Evolutionary conservation across 192 early-diverging fungal species (phyloP).

Genomic region (Geranomyces variabilis): DNA sequence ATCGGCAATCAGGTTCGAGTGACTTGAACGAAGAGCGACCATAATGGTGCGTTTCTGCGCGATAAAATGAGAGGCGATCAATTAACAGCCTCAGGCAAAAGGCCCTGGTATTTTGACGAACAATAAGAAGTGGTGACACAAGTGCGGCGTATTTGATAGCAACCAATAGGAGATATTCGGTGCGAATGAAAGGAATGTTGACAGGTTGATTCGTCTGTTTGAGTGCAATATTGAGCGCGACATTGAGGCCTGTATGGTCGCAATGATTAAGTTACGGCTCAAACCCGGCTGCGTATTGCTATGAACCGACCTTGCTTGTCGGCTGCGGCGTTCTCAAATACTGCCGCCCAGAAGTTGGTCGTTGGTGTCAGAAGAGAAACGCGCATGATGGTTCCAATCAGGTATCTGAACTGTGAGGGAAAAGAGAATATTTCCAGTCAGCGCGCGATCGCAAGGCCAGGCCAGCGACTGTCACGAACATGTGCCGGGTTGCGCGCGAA

Average conservation of each 20-base stretch:
- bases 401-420: constrained; percentile 1
- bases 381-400: constrained; percentile 12
- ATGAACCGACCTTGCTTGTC: background rate
- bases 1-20: background rate
- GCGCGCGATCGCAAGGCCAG: background rate
- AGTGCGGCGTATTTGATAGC: background rate
- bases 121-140: background rate
- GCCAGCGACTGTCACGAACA: background rate
- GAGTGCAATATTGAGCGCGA: background rate
- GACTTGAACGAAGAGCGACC: background rate
- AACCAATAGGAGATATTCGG: background rate
- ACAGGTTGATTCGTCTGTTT: background rate
- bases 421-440: background rate
- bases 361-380: background rate
- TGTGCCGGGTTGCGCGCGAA: background rate
- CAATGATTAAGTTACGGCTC: background rate
- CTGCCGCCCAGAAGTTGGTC: background rate
- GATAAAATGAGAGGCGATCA: background rate
- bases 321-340: background rate
- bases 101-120: no score
- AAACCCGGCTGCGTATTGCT: background rate
- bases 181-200: background rate
- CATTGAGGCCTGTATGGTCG: background rate
- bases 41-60: background rate
- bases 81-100: no score